Base-by-base conservation (phyloP, 2,329 filamentous ascomycete genomes). In the Lecanicillium sp. region DNA sequence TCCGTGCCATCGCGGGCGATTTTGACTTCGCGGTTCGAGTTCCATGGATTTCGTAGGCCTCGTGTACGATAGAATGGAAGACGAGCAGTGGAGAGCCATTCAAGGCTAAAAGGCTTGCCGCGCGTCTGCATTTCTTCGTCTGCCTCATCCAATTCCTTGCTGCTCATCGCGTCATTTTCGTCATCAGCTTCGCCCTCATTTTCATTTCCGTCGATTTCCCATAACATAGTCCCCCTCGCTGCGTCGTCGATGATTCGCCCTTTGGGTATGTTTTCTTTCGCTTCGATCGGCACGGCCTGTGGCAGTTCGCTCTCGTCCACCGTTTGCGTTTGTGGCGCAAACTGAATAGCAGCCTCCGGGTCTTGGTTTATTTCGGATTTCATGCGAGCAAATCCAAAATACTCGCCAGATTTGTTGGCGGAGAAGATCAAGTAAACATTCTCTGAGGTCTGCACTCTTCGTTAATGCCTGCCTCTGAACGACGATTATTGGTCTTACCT, bases 371-470 rank as follows among this genome's bases (percentile, higher is more conserved):
- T 95, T 4, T 82, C 73, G 19, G 91, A 95, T 9, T 75, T 72
- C 91, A 97, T 97, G 30, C 86, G 82, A 17, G 90, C 91, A 60
- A 95, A 96, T 17, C 91, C 91, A 67, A 93, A 96, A 62, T 96
- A 97, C 65, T 96, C 91, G 11, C 91, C 91, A 0, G 91, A 96
- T 61, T 96, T 96, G 66, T 97, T 97, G 11, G 91, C 91, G 1
- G 91, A 97, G 64, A 97, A 97, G 12, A 97, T 81, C 24, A 97
- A 73, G 60, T 90, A 96, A 1, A 97, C 90, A 58, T 86, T 87
- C 45, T 94, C 87, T 12, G 83, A 80, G 9, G 74, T 72, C 90
- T 95, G 21, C 3, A 7, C 7, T 29, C 12, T 29, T 29, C 26
- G 7, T 24, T 17, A 5, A 15, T 15, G 10, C 4, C 29, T 9